A percentile compares a stretch with the other conserved stretches of the same genome.
These are phyloP conservation scores for Metschnikowia aberdeeniae DNA, from an alignment of 805 yeast genomes.

Conservation along the genomic window DNA sequence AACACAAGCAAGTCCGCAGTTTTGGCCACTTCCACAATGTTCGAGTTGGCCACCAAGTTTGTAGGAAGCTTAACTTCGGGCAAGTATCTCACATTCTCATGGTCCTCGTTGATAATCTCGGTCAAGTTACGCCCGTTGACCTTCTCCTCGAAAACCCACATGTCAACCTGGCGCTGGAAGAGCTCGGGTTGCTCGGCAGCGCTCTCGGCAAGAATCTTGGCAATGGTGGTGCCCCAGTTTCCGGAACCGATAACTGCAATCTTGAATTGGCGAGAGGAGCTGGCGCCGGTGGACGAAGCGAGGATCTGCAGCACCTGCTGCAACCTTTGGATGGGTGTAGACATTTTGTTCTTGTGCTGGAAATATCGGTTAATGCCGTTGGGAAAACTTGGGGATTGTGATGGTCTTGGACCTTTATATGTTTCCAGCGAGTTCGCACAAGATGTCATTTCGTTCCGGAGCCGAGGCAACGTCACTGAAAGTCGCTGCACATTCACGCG, in stretches of 20 bases:
- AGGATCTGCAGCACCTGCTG: slow-evolving; percentile 18
- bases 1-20: slow-evolving; percentile 86
- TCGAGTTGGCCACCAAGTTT: slow-evolving; percentile 88
- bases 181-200: slow-evolving; percentile 64
- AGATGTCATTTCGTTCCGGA: not conserved
- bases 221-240: slow-evolving; percentile 97
- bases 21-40: slow-evolving; percentile 66
- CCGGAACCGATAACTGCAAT: slow-evolving; percentile 77
- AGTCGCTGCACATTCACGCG: not conserved
- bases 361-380: not conserved
- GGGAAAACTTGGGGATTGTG: not conserved
- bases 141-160: slow-evolving; percentile 96
- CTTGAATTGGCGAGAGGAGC: slow-evolving; percentile 27
- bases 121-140: slow-evolving; percentile 77
- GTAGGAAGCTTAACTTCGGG: slow-evolving; percentile 83
- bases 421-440: not conserved
- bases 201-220: slow-evolving; percentile 92
- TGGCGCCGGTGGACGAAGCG: slow-evolving; percentile 11
- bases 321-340: slow-evolving; percentile 16
- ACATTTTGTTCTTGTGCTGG: slow-evolving; percentile 2
- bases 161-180: slow-evolving; percentile 71
- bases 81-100: slow-evolving; percentile 91
- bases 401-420: not conserved
- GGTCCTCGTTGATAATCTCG: slow-evolving; percentile 82
- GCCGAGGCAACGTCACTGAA: not conserved